Evolutionary conservation across 768 basidiomycete species (phyloP).

Genomic region (Cystoderma amianthinum): DNA sequence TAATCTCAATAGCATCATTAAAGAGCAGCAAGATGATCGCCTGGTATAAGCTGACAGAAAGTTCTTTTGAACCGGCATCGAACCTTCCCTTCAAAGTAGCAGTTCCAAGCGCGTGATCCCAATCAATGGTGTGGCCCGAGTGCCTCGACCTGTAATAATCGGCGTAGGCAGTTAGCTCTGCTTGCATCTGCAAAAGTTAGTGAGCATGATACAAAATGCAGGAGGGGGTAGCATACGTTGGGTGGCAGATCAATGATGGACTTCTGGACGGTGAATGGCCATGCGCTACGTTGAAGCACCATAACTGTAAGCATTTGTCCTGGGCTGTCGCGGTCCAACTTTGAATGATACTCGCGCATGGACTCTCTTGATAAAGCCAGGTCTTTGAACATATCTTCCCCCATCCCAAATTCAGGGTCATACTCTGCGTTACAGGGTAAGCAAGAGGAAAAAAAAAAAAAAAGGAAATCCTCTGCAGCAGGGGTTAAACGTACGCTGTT

Average conservation of each 20-base stretch:
- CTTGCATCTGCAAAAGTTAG: slow-evolving; percentile 54
- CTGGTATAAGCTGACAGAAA: slow-evolving; percentile 89
- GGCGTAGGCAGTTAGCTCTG: slow-evolving; percentile 54
- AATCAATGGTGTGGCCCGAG: slow-evolving; percentile 67
- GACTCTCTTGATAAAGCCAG: slow-evolving; percentile 70
- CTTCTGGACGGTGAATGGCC: slow-evolving; percentile 68
- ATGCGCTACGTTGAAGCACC: slow-evolving; percentile 83
- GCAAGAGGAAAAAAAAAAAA: background rate
- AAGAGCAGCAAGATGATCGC: slow-evolving; percentile 82
- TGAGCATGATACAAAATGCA: slow-evolving; percentile 3
- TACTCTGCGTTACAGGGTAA: slow-evolving; percentile 80
- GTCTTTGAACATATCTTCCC: slow-evolving; percentile 95
- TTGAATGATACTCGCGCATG: slow-evolving; percentile 57
- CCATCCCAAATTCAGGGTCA: slow-evolving; percentile 92
- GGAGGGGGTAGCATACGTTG: slow-evolving; percentile 23
- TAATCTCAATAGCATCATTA: slow-evolving; percentile 57
- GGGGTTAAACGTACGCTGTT: slow-evolving; percentile 42
- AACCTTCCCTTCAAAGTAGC: slow-evolving; percentile 73
- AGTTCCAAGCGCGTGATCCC: slow-evolving; percentile 85
- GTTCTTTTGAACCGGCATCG: slow-evolving; percentile 65
- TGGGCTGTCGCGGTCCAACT: slow-evolving; percentile 26
- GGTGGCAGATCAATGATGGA: slow-evolving; percentile 46
- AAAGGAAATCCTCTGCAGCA: background rate
- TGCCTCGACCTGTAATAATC: slow-evolving; percentile 78
- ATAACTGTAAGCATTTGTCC: slow-evolving; percentile 59